Base-by-base conservation (phyloP, 2,329 filamentous ascomycete genomes). In the Trematosphaeria pertusa region DNA sequence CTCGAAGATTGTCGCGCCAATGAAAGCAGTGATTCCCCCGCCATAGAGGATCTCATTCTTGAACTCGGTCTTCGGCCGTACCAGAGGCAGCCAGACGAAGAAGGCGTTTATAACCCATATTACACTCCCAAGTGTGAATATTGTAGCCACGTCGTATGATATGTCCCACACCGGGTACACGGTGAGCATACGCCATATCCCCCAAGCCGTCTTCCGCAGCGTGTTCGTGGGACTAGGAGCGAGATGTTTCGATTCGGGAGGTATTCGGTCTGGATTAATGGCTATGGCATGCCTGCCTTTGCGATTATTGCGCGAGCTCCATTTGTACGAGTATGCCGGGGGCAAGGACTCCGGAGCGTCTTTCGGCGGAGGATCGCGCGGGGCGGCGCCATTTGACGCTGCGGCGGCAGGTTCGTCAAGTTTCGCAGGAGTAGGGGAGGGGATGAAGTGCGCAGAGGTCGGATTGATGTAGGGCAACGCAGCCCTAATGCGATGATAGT, bases 1-100 rank as follows among this genome's bases (percentile, higher is more conserved):
- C 55, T 86, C 84, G 62, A 89, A 88, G 5, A 88, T 71, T 0
- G 83, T 86, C 0, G 85, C 85, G 3, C 86, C 86, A n/a, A 88
- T 76, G 57, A 87, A 83, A 0, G 83, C 84, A 0, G 81, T 83
- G 17, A 87, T 76, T 1, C 85, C 87, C 3, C 82, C 85, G 0
- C 75, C 86, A 52, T 74, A 72, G 6, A 74, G 50, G 1, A 72
- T 68, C 65, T 88, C 85, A 21, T 75, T 75, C 0, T 69, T 34
- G 56, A 88, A 87, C 45, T 79, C 76, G 0, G 78, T 78, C 0
- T 62, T 72, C 0, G 85, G 84, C 5, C 71, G 66, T 18, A 74
- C 73, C 1, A 85, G 67, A 0, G 87, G 87, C 1, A 87, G 73
- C 75, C 80, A 87, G 4, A 79, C 78, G 61, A 88, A 87, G 64